Conservation (phyloP, 306 rosid species). For the Sophora flavescens region DNA sequence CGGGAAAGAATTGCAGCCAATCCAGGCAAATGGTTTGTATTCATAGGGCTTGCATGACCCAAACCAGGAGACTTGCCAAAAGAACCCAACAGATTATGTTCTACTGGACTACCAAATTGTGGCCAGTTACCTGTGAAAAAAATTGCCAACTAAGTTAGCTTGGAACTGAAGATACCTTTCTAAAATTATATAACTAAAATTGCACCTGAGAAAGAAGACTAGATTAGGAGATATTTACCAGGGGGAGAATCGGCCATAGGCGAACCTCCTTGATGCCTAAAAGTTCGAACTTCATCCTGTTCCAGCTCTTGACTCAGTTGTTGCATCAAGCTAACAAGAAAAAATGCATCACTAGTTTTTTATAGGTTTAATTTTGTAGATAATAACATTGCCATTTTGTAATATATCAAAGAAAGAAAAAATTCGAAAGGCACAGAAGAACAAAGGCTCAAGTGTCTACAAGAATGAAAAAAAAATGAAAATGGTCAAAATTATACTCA, state of each 20-base stretch:
- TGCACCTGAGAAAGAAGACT: conserved; percentile 16
- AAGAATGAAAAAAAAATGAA: not conserved
- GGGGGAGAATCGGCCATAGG: conserved; percentile 89
- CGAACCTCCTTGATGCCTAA: conserved; percentile 80
- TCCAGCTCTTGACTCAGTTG: conserved; percentile 90
- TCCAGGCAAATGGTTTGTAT: conserved; percentile 75
- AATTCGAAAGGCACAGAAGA: not conserved
- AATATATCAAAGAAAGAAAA: not conserved
- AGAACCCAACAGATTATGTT: conserved; percentile 67
- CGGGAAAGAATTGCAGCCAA: conserved; percentile 86
- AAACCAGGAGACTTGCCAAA: conserved; percentile 75
- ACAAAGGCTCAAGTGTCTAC: not conserved
- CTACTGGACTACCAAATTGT: conserved; percentile 82
- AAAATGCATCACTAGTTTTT: conserved; percentile 26
- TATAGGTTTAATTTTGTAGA: conserved; percentile 25
- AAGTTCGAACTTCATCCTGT: conserved; percentile 76
- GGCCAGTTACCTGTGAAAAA: conserved; percentile 77
- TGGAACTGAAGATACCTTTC: conserved; percentile 31
- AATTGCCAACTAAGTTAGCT: conserved; percentile 29
- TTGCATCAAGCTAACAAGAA: conserved; percentile 74
- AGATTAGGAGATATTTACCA: conserved; percentile 60
- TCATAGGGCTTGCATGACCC: conserved; percentile 74
- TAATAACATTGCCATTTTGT: not conserved
- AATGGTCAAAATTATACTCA: not conserved
- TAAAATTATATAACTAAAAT: conserved; percentile 18